Conservation (phyloP, 331 rosid genomes). For the Dryas integrifolia region DNA sequence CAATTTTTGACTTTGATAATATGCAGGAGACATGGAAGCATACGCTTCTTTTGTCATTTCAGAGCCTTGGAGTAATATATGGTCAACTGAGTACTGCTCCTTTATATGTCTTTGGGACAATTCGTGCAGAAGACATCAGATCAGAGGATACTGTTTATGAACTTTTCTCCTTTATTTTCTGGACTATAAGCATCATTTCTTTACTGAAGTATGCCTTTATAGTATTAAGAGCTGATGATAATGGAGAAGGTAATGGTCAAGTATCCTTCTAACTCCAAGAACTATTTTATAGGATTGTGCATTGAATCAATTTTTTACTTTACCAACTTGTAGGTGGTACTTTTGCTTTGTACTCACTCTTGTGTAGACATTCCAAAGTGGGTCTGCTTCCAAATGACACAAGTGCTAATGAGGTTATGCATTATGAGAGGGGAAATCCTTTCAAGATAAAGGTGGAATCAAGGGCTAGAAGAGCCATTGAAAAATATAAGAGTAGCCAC, state of each 20-base stretch:
- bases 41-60: constrained; percentile 61
- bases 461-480: constrained; percentile 64
- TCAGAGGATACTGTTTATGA: constrained; percentile 51
- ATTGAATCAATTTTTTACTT: constrained; percentile 16
- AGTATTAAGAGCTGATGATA: constrained; percentile 65
- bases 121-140: constrained; percentile 30
- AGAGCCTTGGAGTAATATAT: constrained; percentile 73
- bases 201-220: constrained; percentile 61
- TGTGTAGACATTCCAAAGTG: constrained; percentile 85
- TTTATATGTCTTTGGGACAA: constrained; percentile 64
- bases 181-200: constrained; percentile 66
- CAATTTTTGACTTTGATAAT: constrained; percentile 10
- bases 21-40: constrained; percentile 65
- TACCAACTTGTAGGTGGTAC: constrained; percentile 52
- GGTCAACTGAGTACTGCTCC: constrained; percentile 85
- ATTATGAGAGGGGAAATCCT: constrained; percentile 34
- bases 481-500: constrained; percentile 54
- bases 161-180: constrained; percentile 70
- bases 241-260: constrained; percentile 57
- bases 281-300: background rate
- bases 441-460: constrained; percentile 46
- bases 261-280: background rate
- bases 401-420: constrained; percentile 45
- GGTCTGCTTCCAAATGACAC: constrained; percentile 67
- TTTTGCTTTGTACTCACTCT: constrained; percentile 72